These are phyloP conservation scores for Ciborinia camelliae DNA, from an alignment of 2,329 filamentous ascomycete species.

Conservation along the genomic window DNA sequence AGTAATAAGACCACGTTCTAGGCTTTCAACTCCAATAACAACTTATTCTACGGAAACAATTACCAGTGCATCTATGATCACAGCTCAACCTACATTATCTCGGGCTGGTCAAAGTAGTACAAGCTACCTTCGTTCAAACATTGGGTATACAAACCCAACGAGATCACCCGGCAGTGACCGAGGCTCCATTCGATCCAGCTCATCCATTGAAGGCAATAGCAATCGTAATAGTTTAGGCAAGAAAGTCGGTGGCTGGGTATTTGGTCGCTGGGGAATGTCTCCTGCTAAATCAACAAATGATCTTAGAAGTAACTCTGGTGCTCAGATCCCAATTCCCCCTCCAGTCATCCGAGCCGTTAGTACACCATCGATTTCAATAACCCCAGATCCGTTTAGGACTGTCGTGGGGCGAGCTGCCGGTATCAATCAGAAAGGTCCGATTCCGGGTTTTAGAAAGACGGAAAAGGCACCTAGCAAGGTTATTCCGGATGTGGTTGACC, in stretches of 20 bases:
- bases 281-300: conserved; percentile 41
- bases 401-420: conserved; percentile 56
- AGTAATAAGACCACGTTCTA: conserved; percentile 47
- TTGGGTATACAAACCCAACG: conserved; percentile 38
- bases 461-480: conserved; percentile 36
- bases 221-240: conserved; percentile 42
- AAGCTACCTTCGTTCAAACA: conserved; percentile 55
- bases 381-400: conserved; percentile 44
- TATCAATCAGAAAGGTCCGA: conserved; percentile 74
- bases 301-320: conserved; percentile 19
- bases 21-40: conserved; percentile 44
- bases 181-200: conserved; percentile 37
- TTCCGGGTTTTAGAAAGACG: conserved; percentile 62
- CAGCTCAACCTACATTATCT: conserved; percentile 55
- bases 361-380: conserved; percentile 32
- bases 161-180: conserved; percentile 33
- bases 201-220: neutral
- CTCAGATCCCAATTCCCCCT: neutral
- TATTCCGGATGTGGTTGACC: conserved; percentile 31
- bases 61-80: conserved; percentile 51
- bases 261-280: conserved; percentile 58
- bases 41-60: conserved; percentile 51
- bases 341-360: conserved; percentile 32
- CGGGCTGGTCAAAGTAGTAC: conserved; percentile 48
- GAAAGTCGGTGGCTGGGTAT: conserved; percentile 63